A percentile compares a stretch with the other conserved stretches of the same genome.
phyloP scores from a whole-genome alignment of 1,284 basidiomycete genomes.

The Dichomitus squalens region DNA sequence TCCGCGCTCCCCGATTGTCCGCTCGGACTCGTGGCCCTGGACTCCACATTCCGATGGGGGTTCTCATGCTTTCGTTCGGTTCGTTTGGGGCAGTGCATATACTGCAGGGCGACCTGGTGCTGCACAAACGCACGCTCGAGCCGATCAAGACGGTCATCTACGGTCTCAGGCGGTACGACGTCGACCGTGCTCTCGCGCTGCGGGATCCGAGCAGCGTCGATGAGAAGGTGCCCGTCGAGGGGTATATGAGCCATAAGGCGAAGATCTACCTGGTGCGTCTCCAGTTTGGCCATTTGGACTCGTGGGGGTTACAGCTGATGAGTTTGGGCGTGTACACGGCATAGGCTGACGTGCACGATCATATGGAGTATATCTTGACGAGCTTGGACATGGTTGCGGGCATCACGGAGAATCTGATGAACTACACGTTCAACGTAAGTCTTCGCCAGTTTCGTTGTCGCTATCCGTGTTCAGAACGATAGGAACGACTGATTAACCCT shows the following conservation, averaged over 20 bases:
- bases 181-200: constrained; percentile 62
- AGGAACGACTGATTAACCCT: no score
- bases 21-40: no score
- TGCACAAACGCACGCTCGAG: constrained; percentile 69
- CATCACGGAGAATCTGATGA: constrained; percentile 70
- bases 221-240: constrained; percentile 42
- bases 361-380: constrained; percentile 67
- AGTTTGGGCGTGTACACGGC: neutral
- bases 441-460: neutral
- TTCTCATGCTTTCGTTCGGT: neutral
- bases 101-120: constrained; percentile 68
- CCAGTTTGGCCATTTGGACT: neutral
- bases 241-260: constrained; percentile 68
- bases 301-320: no score
- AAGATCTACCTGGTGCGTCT: constrained; percentile 64
- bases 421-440: constrained; percentile 64
- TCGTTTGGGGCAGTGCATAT: constrained; percentile 55
- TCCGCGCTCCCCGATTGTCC: no score
- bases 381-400: constrained; percentile 70
- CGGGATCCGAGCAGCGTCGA: constrained; percentile 41
- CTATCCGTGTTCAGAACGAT: no score
- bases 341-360: constrained; percentile 69
- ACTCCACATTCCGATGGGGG: no score
- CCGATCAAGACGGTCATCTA: constrained; percentile 70
- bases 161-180: constrained; percentile 65